Conservation (phyloP, 129 eudicot species). For the Chrysanthemum lavandulifolium region DNA sequence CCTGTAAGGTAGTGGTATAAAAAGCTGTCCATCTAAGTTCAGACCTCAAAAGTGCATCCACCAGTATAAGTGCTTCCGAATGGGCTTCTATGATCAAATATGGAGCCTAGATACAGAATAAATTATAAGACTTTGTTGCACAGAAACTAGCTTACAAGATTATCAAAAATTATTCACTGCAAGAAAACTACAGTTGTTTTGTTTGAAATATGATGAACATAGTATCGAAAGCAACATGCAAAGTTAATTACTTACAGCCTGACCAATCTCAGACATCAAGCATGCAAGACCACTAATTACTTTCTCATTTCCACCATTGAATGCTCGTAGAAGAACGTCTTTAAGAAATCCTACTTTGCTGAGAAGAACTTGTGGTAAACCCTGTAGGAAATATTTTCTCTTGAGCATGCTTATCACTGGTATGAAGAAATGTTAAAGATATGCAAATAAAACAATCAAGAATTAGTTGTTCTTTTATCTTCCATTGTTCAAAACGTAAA, state of each 20-base stretch:
- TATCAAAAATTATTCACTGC: neutral
- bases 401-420: neutral
- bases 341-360: slow-evolving; percentile 73
- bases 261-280: slow-evolving; percentile 98
- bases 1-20: neutral
- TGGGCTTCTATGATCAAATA: slow-evolving; percentile 71
- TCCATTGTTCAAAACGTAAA: neutral
- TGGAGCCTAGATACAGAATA: slow-evolving; percentile 64
- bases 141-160: neutral
- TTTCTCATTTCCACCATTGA: slow-evolving; percentile 70
- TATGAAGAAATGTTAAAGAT: neutral
- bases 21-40: slow-evolving; percentile 13
- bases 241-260: slow-evolving; percentile 70
- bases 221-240: slow-evolving; percentile 19
- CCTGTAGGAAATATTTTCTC: slow-evolving; percentile 36
- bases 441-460: neutral
- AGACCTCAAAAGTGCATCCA: slow-evolving; percentile 87
- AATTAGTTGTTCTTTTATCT: neutral
- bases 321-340: slow-evolving; percentile 84
- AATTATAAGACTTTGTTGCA: slow-evolving; percentile 1
- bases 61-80: slow-evolving; percentile 73
- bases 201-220: neutral
- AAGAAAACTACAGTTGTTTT: neutral
- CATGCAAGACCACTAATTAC: slow-evolving; percentile 84
- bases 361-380: slow-evolving; percentile 82